Conservation (phyloP, 176 grass and related monocot species). For the Oryza rufipogon region DNA sequence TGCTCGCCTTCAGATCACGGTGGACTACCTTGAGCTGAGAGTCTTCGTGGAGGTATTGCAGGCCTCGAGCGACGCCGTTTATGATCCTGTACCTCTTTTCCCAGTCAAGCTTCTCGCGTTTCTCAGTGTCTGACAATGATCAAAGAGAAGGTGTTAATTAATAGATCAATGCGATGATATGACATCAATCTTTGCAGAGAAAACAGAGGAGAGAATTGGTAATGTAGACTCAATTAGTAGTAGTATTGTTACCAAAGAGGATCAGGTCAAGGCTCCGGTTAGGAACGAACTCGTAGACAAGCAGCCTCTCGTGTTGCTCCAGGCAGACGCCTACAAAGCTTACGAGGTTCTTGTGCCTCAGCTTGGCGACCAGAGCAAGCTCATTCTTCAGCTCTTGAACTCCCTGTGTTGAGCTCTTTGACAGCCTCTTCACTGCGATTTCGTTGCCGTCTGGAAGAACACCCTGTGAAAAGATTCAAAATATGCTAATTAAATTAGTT, state of each 20-base stretch:
- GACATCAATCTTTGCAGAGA: not conserved
- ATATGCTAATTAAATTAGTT: not conserved
- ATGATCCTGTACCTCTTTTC: slow-evolving; percentile 41
- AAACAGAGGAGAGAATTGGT: not conserved
- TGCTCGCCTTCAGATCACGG: slow-evolving; percentile 33
- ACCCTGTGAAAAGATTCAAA: not conserved
- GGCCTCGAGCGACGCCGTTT: slow-evolving; percentile 48
- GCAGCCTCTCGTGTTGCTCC: slow-evolving; percentile 38
- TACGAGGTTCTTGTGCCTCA: slow-evolving; percentile 46
- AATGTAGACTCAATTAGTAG: not conserved
- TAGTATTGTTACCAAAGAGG: slow-evolving; percentile 4
- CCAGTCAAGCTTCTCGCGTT: slow-evolving; percentile 36
- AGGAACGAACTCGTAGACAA: slow-evolving; percentile 37
- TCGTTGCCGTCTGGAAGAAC: slow-evolving; percentile 36
- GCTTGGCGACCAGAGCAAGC: slow-evolving; percentile 33
- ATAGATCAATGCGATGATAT: not conserved
- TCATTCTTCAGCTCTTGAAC: slow-evolving; percentile 46
- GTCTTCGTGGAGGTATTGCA: slow-evolving; percentile 65
- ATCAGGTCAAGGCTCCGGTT: slow-evolving; percentile 33
- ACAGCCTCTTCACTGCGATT: slow-evolving; percentile 48
- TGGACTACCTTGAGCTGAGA: slow-evolving; percentile 53
- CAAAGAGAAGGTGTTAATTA: not conserved
- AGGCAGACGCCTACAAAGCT: slow-evolving; percentile 40
- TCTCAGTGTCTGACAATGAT: slow-evolving; percentile 12
- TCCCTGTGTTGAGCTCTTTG: slow-evolving; percentile 30